Base-by-base conservation (phyloP, 495 filamentous ascomycete species). In the Aspergillus wentii region DNA sequence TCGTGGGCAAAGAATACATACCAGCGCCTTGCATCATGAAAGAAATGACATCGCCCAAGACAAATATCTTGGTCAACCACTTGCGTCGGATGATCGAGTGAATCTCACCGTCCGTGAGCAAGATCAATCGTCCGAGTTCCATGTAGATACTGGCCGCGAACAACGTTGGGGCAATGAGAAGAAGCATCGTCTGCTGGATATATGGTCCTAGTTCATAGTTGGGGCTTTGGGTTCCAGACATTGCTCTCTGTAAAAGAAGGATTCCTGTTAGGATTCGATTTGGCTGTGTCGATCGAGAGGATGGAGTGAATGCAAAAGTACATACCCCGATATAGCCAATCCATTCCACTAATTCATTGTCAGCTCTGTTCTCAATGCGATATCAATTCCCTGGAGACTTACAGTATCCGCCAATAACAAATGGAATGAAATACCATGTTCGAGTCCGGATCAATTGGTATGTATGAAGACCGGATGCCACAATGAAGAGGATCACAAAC, bases 71-170 rank as follows among this genome's bases (percentile, higher is more conserved):
- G 26, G 56, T 64, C 42, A 64, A 33, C 53, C 55, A 62, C n/a
- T 42, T 48, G 4, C 49, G 38, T 4, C 41, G 35, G 4, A 59
- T 41, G 3, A 57, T n/a, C 22, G 48, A 57, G 2, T 44, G 33
- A 2, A 22, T 13, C 18, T 76, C 73, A 13, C 64, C 76, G 13
- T 69, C 45, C 1, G 74, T 58, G 23, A 67, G 50, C 1, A 41
- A 47, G 31, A 79, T 66, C 8, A 75, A 31, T n/a, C 75, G 61
- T 0, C 68, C 76, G n/a, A 80, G 71, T 18, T 72, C 59, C 72
- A 78, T 80, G 54, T 79, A 80, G 14, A 79, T 64, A 0, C 74
- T 76, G 3, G 76, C 76, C 3, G 76, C 71, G 42, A 68, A 72
- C 15, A 77, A 46, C 3, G 68, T 69, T 4, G 73, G 74, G 3